A percentile compares a stretch with the other conserved stretches of the same genome.
Conservation (phyloP, 257 asterid species). For the Lithospermum erythrorhizon region DNA sequence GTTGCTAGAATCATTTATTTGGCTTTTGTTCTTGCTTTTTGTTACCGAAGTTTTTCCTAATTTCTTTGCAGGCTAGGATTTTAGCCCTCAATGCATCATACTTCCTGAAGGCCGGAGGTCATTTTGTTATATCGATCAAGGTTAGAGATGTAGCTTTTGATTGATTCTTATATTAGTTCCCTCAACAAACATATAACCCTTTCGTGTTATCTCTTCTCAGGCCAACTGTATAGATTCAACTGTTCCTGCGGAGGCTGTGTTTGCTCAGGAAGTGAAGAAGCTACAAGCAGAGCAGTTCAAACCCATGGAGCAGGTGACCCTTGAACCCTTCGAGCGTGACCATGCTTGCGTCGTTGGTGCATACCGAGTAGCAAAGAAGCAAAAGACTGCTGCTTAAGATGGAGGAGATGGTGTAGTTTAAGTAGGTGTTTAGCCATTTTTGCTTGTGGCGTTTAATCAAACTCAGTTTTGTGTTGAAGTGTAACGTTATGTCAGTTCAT, state of each 20-base stretch:
- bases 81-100: conserved; percentile 81
- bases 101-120: conserved; percentile 81
- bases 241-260: conserved; percentile 81
- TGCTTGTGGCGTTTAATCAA: background rate
- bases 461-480: background rate
- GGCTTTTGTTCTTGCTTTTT: too few species aligned
- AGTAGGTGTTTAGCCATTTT: background rate
- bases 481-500: background rate
- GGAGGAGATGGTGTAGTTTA: background rate
- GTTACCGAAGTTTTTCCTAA: too few species aligned
- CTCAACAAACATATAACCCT: background rate
- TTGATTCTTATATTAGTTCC: background rate
- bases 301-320: conserved; percentile 82
- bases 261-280: conserved; percentile 88
- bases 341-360: conserved; percentile 96
- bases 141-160: conserved; percentile 15
- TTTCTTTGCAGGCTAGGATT: conserved; percentile 63
- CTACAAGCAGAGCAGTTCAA: conserved; percentile 77
- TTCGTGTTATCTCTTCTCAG: conserved; percentile 14
- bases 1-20: too few species aligned
- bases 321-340: conserved; percentile 91
- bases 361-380: conserved; percentile 69
- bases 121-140: conserved; percentile 88
- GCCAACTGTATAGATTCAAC: conserved; percentile 92
- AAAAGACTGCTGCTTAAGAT: conserved; percentile 31